These are phyloP conservation scores for Hanseniaspora uvarum DNA, from an alignment of 1,139 yeast genomes.

Conservation along the genomic window DNA sequence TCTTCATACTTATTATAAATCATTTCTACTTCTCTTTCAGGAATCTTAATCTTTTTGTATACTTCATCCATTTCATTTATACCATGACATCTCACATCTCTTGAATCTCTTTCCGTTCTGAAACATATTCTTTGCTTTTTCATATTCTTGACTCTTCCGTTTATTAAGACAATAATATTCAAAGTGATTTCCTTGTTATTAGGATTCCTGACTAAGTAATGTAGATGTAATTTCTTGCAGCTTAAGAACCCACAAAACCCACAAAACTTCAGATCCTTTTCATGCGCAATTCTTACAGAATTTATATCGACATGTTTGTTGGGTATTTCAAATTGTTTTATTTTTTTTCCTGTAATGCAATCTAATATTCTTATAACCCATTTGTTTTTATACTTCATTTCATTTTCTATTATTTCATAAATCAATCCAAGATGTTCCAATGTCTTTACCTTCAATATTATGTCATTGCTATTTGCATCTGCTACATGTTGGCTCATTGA, in stretches of 20 bases:
- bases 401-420: constrained; percentile 4
- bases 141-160: constrained; percentile 46
- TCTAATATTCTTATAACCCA: constrained; percentile 2
- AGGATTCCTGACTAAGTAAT: constrained; percentile 48
- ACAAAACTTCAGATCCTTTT: constrained; percentile 46
- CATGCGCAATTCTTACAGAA: constrained; percentile 5
- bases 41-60: constrained; percentile 2
- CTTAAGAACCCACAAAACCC: constrained; percentile 86
- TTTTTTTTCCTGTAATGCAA: constrained; percentile 4
- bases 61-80: constrained; percentile 60
- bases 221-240: constrained; percentile 49
- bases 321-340: not conserved
- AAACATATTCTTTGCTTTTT: constrained; percentile 74
- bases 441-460: constrained; percentile 1
- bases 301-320: constrained; percentile 1
- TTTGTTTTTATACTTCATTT: not conserved
- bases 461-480: not conserved
- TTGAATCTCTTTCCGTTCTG: constrained; percentile 82
- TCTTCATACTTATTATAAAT: constrained; percentile 7
- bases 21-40: not conserved
- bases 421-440: constrained; percentile 14
- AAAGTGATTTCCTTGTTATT: constrained; percentile 30
- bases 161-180: constrained; percentile 62
- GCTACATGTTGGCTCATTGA: not conserved
- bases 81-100: constrained; percentile 82